Percentiles rank a stretch among this genome's conserved stretches.
These are phyloP conservation scores for Spiraea crenata DNA, from an alignment of 331 rosid species.

Conservation along the genomic window DNA sequence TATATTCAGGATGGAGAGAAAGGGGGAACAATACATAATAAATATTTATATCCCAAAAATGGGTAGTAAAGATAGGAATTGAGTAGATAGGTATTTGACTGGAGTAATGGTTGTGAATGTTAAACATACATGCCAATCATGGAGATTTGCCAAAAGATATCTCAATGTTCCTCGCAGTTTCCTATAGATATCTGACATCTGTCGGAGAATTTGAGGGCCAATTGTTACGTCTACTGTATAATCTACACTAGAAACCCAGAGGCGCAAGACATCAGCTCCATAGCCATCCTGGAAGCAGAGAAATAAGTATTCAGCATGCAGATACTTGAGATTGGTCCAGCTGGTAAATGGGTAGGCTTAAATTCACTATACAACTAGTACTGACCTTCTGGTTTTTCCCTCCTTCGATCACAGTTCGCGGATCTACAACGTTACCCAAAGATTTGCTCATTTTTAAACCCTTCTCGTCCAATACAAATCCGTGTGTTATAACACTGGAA, in stretches of 20 bases:
- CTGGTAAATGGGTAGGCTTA: slow-evolving; percentile 19
- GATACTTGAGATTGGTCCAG: slow-evolving; percentile 15
- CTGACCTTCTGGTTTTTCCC: slow-evolving; percentile 90
- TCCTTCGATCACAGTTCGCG: slow-evolving; percentile 82
- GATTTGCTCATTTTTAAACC: slow-evolving; percentile 99
- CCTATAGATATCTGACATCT: slow-evolving; percentile 93
- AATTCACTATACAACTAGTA: slow-evolving; percentile 15
- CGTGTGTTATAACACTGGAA: slow-evolving; percentile 86
- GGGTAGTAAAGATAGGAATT: slow-evolving; percentile 1
- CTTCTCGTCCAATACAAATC: slow-evolving; percentile 94
- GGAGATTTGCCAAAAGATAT: slow-evolving; percentile 94
- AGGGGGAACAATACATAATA: neutral
- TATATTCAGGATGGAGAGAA: neutral
- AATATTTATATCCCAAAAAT: neutral
- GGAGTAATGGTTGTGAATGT: slow-evolving; percentile 14
- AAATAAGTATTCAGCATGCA: slow-evolving; percentile 10
- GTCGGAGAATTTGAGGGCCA: slow-evolving; percentile 94
- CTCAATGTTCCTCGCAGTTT: slow-evolving; percentile 96
- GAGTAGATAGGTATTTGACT: neutral
- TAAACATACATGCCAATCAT: slow-evolving; percentile 87
- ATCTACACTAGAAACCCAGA: slow-evolving; percentile 99
- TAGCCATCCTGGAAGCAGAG: slow-evolving; percentile 73
- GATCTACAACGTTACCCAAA: slow-evolving; percentile 94
- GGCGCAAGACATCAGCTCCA: slow-evolving; percentile 96
- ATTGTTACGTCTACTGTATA: slow-evolving; percentile 83